These are phyloP conservation scores for Aspergillus hancockii DNA, from an alignment of 495 filamentous ascomycete genomes.

Conservation along the genomic window DNA sequence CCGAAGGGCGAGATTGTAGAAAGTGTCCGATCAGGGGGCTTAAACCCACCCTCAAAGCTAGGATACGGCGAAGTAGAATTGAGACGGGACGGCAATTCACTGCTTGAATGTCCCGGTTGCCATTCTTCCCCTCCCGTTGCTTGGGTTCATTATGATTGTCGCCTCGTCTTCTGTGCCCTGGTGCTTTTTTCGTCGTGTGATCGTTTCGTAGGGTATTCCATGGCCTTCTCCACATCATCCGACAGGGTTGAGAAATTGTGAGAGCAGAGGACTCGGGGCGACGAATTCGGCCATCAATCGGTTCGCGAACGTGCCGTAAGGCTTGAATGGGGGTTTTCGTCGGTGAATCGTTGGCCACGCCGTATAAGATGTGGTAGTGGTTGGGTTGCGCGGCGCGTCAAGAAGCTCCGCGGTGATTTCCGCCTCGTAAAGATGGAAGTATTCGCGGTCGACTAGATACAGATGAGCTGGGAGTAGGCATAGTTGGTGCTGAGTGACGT, in stretches of 20 bases:
- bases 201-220: background rate
- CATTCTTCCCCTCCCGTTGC: too few species aligned
- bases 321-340: background rate
- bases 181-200: background rate
- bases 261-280: background rate
- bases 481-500: too few species aligned
- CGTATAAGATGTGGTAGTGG: background rate
- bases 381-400: background rate
- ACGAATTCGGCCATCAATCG: background rate
- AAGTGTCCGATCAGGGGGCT: too few species aligned
- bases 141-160: background rate
- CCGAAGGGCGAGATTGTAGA: too few species aligned
- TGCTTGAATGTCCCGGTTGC: too few species aligned
- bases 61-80: too few species aligned
- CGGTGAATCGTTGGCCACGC: background rate
- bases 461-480: too few species aligned
- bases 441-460: slow-evolving; percentile 2
- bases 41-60: too few species aligned
- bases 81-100: too few species aligned
- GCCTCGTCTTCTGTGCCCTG: background rate
- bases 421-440: background rate
- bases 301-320: background rate
- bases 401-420: background rate
- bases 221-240: background rate
- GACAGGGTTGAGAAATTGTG: background rate